Evolutionary conservation across 2,329 filamentous ascomycete genomes (phyloP).

Genomic region (Fusarium nanum): DNA sequence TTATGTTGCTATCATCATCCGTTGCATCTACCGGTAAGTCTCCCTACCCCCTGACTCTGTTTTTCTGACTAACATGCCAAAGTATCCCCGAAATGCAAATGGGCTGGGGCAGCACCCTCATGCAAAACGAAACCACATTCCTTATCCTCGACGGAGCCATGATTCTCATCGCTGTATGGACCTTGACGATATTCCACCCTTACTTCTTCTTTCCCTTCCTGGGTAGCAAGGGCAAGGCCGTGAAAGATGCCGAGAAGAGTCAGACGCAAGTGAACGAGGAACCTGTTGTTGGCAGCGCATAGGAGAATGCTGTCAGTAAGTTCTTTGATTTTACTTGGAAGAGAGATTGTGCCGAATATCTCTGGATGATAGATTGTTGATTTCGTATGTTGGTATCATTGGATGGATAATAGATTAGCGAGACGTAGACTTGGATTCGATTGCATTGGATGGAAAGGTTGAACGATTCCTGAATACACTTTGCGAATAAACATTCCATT

Average conservation of each 20-base stretch:
- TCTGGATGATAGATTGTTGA: not conserved
- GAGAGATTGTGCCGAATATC: not conserved
- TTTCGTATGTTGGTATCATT: not conserved
- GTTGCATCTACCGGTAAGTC: constrained; percentile 37
- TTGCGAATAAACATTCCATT: not conserved
- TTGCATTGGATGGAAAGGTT: too few species aligned
- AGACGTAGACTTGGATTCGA: not conserved
- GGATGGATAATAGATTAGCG: too few species aligned
- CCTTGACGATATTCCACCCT: constrained; percentile 32
- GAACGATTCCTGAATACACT: not conserved
- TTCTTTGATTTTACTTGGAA: not conserved
- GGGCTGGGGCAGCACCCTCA: constrained; percentile 37
- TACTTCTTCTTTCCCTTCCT: constrained; percentile 36
- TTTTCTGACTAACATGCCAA: not conserved
- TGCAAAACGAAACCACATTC: constrained; percentile 40
- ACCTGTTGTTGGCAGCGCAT: not conserved
- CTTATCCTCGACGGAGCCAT: constrained; percentile 36
- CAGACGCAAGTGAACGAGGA: not conserved
- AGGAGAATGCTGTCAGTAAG: fast-evolving
- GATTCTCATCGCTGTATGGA: constrained; percentile 35
- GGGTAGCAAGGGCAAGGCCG: constrained; percentile 9
- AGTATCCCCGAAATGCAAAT: constrained; percentile 41
- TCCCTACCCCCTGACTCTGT: fast-evolving
- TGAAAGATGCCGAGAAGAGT: constrained; percentile 3
- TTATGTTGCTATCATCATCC: constrained; percentile 34